Evolutionary conservation across 129 eudicot genomes (phyloP), one percentile per base, ranked within the genome.

Genomic region (Flaveria sonorensis): DNA sequence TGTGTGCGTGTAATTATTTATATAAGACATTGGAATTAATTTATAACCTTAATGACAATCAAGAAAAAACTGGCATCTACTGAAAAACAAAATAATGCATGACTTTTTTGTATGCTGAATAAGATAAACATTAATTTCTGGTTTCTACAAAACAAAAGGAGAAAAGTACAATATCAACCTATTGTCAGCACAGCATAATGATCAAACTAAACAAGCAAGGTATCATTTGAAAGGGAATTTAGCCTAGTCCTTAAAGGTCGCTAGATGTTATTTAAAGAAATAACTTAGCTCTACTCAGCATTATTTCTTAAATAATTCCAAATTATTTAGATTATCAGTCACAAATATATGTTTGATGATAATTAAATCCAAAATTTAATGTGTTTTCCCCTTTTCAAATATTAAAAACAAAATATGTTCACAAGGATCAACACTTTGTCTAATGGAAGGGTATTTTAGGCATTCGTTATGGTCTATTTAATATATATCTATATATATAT

Each of bases 251-350:
- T 7, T 15, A 64, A 36, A 64, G 23, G 47, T 57, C 12, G 14
- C 10, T 30, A 16, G 24, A 64, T 36, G 21, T 16, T 64, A 64
- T 16, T 12, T 40, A 39, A 66, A 18, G n/a, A 36, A 36, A 10
- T 1, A 20, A n/a, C 18, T 36, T 62, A 30, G 45, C 43, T 28
- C 68, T 62, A 14, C 40, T 30, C 20, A 28, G 30, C 30, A 21
- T 71, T 56, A 73, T 56, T 57, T 21, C 23, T 73, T 56, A 39
- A 68, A 56, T 42, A 39, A 73, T 57, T 20, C 55, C 18, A 73
- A 73, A 19, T 55, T 40, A 62, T 62, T 28, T 30, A 4, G 42
- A 61, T 26, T 24, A 3, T 61, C 40, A 26, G 10, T 62, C 55
- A 10, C 30, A 23, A 57, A 73, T 42, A 73, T 21, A 20, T 43